Evolutionary conservation across 139 green algal genomes (phyloP), one percentile per base, ranked within the genome.

Genomic region (Chlamydomonas incerta): DNA sequence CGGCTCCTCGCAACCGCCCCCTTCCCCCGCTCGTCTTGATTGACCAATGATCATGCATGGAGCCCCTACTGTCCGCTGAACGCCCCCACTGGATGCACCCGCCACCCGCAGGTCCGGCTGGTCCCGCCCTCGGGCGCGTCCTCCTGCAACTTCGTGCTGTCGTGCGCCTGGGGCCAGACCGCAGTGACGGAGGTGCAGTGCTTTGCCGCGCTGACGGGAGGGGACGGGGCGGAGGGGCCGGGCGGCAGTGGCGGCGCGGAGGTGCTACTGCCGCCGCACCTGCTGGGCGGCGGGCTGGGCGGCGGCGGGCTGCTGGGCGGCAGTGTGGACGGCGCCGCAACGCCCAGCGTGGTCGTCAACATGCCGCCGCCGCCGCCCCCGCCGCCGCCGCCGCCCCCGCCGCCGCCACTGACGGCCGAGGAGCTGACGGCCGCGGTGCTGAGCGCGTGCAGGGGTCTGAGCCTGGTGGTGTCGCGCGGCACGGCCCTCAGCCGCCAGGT

Each of bases 391-490:
- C 33, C 74, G 18, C 55, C 31, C 14, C 18, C 52, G 6, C 55
- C 74, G 34, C 55, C 74, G 20, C 74, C 74, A 17, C 55, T 81
- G 52, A 34, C 74, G 11, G 29, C 55, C 0, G 74, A 81, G 33
- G 74, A 81, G 74, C 74, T 81, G 52, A 28, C 74, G 52, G 74
- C 52, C 9, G 52, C 74, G 33, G 55, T 34, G 74, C 47, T 81
- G 52, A 31, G 35, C 11, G 9, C 33, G 11, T 81, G 74, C 31
- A 55, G 74, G 8, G 23, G 47, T 2, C 74, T 81, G 74, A 24
- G 55, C 18, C 55, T 81, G 55, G 66, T 81, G 47, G 74, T 81
- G 55, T 57, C 74, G 55, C 74, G 74, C 33, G 74, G 74, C 33
- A 57, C 55, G 1, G 33, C 74, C 0, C 57, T 81, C n/a, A 70